Conservation (phyloP, 2,329 filamentous ascomycete species). For the Davidsoniella australis region DNA sequence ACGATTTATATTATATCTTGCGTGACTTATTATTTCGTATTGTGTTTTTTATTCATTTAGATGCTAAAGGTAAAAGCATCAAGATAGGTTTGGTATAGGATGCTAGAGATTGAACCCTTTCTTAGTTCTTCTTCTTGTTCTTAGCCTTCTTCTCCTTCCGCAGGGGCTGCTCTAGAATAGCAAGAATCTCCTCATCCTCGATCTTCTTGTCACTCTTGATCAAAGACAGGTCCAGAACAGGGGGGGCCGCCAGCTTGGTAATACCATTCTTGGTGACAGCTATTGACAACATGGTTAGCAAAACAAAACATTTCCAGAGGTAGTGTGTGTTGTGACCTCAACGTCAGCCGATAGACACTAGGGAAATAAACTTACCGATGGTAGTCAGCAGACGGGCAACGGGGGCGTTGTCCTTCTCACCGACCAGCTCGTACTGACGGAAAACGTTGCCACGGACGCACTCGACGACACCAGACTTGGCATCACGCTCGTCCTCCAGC, state of each 20-base stretch:
- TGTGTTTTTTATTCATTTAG: conserved; percentile 9
- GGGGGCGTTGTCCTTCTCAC: conserved; percentile 73
- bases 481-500: conserved; percentile 88
- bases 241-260: conserved; percentile 64
- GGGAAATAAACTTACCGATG: conserved; percentile 49
- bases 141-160: conserved; percentile 88
- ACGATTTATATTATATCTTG: background rate
- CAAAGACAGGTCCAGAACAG: conserved; percentile 60
- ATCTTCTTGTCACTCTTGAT: conserved; percentile 97
- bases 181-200: conserved; percentile 82
- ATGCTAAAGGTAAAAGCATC: background rate
- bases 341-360: background rate
- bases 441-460: conserved; percentile 86
- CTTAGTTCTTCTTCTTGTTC: conserved; percentile 38
- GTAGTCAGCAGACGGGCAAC: conserved; percentile 83
- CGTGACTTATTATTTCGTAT: background rate
- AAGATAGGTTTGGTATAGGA: background rate
- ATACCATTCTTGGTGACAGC: conserved; percentile 97
- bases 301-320: background rate
- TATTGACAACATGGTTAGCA: conserved; percentile 22
- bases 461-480: conserved; percentile 90
- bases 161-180: conserved; percentile 81
- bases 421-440: conserved; percentile 89
- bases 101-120: background rate
- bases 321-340: background rate